Conservation (phyloP, 441 rosid species). For the Corymbia calophylla region DNA sequence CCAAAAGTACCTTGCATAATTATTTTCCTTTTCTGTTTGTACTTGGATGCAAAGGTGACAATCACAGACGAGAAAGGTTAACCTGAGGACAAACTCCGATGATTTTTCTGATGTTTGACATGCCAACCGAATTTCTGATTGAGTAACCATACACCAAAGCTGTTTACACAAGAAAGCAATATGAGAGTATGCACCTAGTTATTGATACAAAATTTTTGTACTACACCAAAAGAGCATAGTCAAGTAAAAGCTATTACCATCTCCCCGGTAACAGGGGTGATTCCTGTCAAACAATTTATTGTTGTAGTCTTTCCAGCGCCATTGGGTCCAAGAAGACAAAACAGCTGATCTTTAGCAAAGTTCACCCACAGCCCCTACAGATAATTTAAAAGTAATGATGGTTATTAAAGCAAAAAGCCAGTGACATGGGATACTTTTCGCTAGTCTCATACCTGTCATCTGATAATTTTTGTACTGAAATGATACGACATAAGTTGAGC, state of each 20-base stretch:
- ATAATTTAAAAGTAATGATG: background rate
- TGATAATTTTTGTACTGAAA: background rate
- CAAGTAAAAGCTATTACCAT: constrained; percentile 36
- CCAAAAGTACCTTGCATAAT: background rate
- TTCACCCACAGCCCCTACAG: constrained; percentile 76
- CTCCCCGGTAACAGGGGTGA: constrained; percentile 78
- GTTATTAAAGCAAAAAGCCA: background rate
- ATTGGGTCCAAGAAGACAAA: constrained; percentile 95
- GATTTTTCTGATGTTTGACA: constrained; percentile 71
- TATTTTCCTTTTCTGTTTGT: background rate
- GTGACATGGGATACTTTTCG: background rate
- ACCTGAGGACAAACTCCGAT: constrained; percentile 98
- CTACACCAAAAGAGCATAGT: background rate
- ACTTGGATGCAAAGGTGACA: background rate
- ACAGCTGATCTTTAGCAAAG: constrained; percentile 71
- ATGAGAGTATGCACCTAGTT: background rate
- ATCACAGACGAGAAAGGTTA: background rate
- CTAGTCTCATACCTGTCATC: background rate
- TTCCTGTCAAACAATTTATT: constrained; percentile 79
- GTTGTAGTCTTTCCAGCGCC: constrained; percentile 95
- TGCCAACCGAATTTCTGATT: constrained; percentile 66
- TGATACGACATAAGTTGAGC: background rate
- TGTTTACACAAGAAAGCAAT: constrained; percentile 15
- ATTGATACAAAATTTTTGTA: background rate
- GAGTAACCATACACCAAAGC: constrained; percentile 74